phyloP scores from a whole-genome alignment of 2,329 filamentous ascomycete species.

The Pseudogymnoascus pannorum region DNA sequence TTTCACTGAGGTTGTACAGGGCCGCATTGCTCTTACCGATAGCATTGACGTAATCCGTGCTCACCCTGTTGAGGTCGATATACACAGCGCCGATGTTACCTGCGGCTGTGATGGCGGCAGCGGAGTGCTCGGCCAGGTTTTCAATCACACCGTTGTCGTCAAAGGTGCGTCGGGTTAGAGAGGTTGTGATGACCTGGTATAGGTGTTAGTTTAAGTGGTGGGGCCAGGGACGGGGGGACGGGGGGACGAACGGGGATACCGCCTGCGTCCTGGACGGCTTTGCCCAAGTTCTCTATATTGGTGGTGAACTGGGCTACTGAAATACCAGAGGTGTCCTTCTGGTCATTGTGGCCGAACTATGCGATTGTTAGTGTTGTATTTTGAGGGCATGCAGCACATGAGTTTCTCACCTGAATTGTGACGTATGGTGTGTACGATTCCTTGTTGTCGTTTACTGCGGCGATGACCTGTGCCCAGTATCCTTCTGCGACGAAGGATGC shows the following conservation, averaged over 20 bases:
- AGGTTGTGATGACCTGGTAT: constrained; percentile 34
- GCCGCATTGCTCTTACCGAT: constrained; percentile 37
- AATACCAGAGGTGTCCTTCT: constrained; percentile 35
- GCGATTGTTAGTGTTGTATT: not conserved
- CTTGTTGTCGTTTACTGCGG: constrained; percentile 28
- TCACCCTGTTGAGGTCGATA: constrained; percentile 40
- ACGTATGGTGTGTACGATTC: constrained; percentile 34
- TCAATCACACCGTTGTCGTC: constrained; percentile 33
- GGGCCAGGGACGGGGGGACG: not conserved
- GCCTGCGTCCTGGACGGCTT: constrained; percentile 22
- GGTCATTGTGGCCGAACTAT: constrained; percentile 43
- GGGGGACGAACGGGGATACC: constrained; percentile 17
- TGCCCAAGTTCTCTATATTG: constrained; percentile 33
- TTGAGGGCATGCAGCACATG: no score
- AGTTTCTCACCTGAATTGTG: constrained; percentile 35
- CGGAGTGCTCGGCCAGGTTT: constrained; percentile 34
- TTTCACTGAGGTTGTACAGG: constrained; percentile 35
- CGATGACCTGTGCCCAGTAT: constrained; percentile 35
- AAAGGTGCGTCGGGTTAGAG: constrained; percentile 37
- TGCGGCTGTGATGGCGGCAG: constrained; percentile 36
- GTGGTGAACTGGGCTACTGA: constrained; percentile 30
- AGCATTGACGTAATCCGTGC: constrained; percentile 37
- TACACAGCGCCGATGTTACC: constrained; percentile 25
- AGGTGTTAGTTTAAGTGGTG: not conserved
- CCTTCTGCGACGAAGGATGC: constrained; percentile 37